Evolutionary conservation across 805 yeast species (phyloP), one percentile per base, ranked within the genome.

Genomic region (Starmerella vaccinii): DNA sequence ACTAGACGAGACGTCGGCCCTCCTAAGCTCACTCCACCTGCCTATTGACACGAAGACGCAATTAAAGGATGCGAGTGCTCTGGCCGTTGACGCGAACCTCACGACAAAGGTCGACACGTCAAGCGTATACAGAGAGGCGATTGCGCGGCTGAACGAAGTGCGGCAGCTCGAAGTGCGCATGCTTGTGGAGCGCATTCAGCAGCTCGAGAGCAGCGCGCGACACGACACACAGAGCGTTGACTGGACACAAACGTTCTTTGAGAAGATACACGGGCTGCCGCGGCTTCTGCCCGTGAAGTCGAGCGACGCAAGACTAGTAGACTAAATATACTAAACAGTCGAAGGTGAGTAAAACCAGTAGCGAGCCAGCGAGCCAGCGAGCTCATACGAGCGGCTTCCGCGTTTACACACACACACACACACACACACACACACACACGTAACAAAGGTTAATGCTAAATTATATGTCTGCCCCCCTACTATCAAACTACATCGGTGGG

Each of bases 401-500:
- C n/a, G n/a, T n/a, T n/a, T n/a, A n/a, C n/a, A n/a, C n/a, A n/a
- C n/a, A n/a, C n/a, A n/a, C n/a, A n/a, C n/a, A n/a, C n/a, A n/a
- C n/a, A 10, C 5, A 7, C 10, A 10, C 10, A 8, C 29, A 26
- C 10, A 26, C 7, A 26, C 29, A 26, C 7, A 26, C 29, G 10
- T 26, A 26, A 26, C 29, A 26, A 26, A 7, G 29, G 10, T 26
- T 8, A 10, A 8, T 16, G 16, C n/a, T 33, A 33, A 9, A 33
- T 33, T 7, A 22, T 4, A 49, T 59, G 61, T 59, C 7, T 38
- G 57, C 63, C 56, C 61, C 59, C 55, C 61, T 59, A 59, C 63
- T 58, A 59, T 59, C 63, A 59, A 59, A 58, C 60, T 57, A 57
- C 63, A 58, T 53, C 56, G 46, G 61, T 59, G 43, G 56, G 52